Evolutionary conservation across 805 yeast species (phyloP).

Genomic region (Myxozyma melibiosi): DNA sequence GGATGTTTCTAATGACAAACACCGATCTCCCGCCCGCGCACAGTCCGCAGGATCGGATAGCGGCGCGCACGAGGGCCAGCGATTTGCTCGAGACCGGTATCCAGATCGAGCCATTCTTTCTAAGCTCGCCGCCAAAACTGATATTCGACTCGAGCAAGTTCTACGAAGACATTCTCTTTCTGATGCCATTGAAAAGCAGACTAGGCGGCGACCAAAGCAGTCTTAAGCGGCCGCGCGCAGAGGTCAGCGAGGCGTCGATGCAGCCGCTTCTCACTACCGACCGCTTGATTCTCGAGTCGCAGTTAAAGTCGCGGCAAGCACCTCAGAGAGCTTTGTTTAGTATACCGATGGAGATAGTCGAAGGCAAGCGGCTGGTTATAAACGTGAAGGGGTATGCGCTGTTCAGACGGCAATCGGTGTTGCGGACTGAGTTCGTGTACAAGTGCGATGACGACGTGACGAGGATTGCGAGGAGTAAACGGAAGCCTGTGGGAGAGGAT

Average conservation of each 20-base stretch:
- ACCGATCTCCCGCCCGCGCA: slow-evolving; percentile 66
- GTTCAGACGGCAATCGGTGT: slow-evolving; percentile 56
- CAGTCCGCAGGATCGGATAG: slow-evolving; percentile 45
- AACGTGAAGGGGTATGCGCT: slow-evolving; percentile 73
- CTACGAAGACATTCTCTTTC: slow-evolving; percentile 50
- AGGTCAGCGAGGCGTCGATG: slow-evolving; percentile 15
- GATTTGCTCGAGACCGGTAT: slow-evolving; percentile 61
- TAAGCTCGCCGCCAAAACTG: slow-evolving; percentile 43
- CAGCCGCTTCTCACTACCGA: slow-evolving; percentile 31
- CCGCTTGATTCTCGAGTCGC: slow-evolving; percentile 39
- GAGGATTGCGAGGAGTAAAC: slow-evolving; percentile 4
- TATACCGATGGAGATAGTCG: slow-evolving; percentile 45
- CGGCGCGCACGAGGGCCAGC: slow-evolving; percentile 58
- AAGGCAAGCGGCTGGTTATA: slow-evolving; percentile 58
- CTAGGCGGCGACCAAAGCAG: background rate
- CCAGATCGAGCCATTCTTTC: slow-evolving; percentile 64
- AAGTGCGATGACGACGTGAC: slow-evolving; percentile 8
- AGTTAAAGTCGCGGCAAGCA: slow-evolving; percentile 60
- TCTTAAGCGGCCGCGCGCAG: background rate
- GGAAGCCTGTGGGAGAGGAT: background rate
- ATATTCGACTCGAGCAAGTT: slow-evolving; percentile 51
- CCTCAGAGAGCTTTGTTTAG: slow-evolving; percentile 64
- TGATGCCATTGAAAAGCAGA: background rate
- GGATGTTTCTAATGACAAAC: slow-evolving; percentile 72
- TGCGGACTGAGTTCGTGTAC: slow-evolving; percentile 55